Evolutionary conservation across 2,329 filamentous ascomycete genomes (phyloP), one percentile per base, ranked within the genome.

Genomic region (Graphilbum fragrans): DNA sequence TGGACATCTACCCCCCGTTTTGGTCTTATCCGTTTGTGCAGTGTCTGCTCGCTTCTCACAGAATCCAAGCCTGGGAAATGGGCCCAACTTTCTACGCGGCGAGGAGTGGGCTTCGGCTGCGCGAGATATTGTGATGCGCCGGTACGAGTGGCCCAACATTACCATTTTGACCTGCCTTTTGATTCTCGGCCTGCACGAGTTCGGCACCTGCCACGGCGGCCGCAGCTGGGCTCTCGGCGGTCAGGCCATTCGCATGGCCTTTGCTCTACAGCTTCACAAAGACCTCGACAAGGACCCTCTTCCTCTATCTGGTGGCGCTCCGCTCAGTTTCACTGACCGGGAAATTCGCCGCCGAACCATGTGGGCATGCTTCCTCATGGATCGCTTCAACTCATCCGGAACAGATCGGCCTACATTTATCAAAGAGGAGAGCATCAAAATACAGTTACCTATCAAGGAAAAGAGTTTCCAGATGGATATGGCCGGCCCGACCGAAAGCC

Each of bases 341-440:
- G 92, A 98, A 58, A 95, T 96, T 41, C 75, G 92, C 45, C 70
- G 92, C 50, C 76, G 92, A 43, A 92, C 87, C 3, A 96, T 98
- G 90, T 98, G 92, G 92, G 85, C 88, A 12, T 96, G 90, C 56
- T 94, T 94, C 54, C 61, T 95, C 43, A 95, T 96, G 88, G 92
- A 98, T 57, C 79, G 90, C 0, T 95, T 95, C 66, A 95, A 93
- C 60, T 95, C 90, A 0, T 95, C 88, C 1, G 90, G 92, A 2
- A 93, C 86, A 3, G 88, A 95, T 53, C 74, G 90, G 31, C 92
- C 92, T 18, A 85, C 86, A 41, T 94, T 95, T 51, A 82, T 94
- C 41, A 82, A 85, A 49, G 87, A 95, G 58, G 85, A 92, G 49
- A 86, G 85, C 42, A 74, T 96, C 46, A 81, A 86, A 50, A 86